Base-by-base conservation (phyloP, 495 filamentous ascomycete species). In the Daldinia caldariorum region DNA sequence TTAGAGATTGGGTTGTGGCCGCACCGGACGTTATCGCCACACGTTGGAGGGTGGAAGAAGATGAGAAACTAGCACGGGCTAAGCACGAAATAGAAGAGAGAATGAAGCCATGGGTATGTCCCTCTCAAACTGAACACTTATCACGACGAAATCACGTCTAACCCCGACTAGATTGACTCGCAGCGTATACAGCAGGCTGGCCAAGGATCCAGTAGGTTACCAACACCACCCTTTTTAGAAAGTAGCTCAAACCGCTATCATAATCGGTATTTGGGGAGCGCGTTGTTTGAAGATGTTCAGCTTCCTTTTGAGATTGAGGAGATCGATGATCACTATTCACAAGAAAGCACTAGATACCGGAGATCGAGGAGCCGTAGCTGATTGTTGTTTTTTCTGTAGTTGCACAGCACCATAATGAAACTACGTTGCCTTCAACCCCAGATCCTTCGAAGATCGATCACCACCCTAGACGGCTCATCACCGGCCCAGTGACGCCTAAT, bases 1-100 rank as follows among this genome's bases (percentile, higher is more conserved):
- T 97, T 12, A 83, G 87, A 41, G 85, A 91, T 18, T 97, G 92
- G 82, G 86, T 88, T 0, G 76, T 82, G 4, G 84, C 88, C 50
- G 88, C 88, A 1, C 87, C 87, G 1, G 68, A 79, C 1, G 81
- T 83, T 10, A 87, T 94, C 61, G 65, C 80, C 22, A 82, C 84
- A 7, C 81, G 88, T 12, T 94, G 91, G 91, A 77, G 82, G 10
- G 80, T 88, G 38, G 90, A 93, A 73, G 83, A 83, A 55, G 84
- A 84, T 34, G 83, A 84, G 4, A 84, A 88, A 6, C 72, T 81
- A 6, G 79, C 77, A 22, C 61, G 80, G 38, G 79, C 79, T 3
- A 76, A 77, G 31, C 74, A 80, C 35, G 82, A 84, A 54, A 79
- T 78, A 45, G 78, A 77, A 58, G 82, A 83, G 65, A 76, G 81